Evolutionary conservation across 225 moss, liverwort and hornwort genomes (phyloP).

Genomic region (Bryum argenteum): DNA sequence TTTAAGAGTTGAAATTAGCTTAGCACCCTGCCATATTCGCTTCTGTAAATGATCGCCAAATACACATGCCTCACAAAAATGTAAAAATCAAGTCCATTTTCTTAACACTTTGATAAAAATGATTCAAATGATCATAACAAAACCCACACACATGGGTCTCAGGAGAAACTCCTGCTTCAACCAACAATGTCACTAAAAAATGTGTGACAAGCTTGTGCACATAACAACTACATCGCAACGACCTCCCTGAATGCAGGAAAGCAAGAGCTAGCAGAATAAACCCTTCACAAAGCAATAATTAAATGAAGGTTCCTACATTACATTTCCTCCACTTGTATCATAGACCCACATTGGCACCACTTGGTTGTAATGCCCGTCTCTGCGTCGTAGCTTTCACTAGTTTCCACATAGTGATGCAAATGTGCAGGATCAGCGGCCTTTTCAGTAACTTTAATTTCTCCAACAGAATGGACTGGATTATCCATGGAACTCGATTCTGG

Average conservation of each 20-base stretch:
- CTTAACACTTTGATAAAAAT: background rate
- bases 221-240: background rate
- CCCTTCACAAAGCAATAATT: background rate
- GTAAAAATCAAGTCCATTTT: too few species aligned
- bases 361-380: conserved; percentile 75
- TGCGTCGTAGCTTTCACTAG: conserved; percentile 68
- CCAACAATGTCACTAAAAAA: conserved; percentile 16
- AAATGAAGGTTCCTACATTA: conserved; percentile 66
- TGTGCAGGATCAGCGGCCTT: conserved; percentile 45
- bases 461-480: background rate
- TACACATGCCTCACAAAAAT: too few species aligned
- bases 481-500: conserved; percentile 23
- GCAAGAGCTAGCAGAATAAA: conserved; percentile 19
- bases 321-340: conserved; percentile 84
- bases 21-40: too few species aligned
- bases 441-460: conserved; percentile 16
- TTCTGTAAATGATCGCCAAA: too few species aligned
- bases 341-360: conserved; percentile 73
- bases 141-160: background rate
- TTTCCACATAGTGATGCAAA: conserved; percentile 66
- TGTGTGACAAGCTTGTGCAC: conserved; percentile 6
- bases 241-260: conserved; percentile 6
- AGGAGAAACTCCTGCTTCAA: conserved; percentile 1
- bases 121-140: background rate
- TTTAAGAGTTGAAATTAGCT: too few species aligned